These are phyloP conservation scores for Cymbopogon flexuosus DNA, from an alignment of 202 grass and related monocot species.

Conservation along the genomic window DNA sequence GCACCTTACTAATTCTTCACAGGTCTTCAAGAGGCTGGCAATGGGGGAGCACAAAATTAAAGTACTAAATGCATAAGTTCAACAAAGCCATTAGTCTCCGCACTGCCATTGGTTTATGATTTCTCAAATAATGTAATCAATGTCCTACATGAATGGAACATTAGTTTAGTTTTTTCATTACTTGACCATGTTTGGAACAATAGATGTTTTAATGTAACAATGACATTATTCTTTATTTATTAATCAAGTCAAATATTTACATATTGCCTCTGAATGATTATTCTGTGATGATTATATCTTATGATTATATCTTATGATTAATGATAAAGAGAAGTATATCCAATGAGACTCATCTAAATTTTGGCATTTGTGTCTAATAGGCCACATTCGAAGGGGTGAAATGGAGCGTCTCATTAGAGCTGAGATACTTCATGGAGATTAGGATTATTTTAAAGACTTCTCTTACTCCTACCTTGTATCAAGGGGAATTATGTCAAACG, in stretches of 20 bases:
- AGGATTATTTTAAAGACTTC: not conserved
- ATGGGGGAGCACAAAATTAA: not conserved
- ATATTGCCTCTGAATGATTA: not conserved
- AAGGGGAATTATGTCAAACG: not conserved
- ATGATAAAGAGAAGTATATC: too few relatives aligned
- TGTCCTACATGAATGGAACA: not conserved
- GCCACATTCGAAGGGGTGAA: too few relatives aligned
- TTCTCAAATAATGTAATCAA: not conserved
- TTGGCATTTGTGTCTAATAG: not conserved
- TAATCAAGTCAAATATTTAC: not conserved
- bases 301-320: too few relatives aligned
- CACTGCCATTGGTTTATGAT: too few relatives aligned
- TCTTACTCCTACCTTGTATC: not conserved
- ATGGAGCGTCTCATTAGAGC: not conserved
- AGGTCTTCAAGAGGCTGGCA: not conserved
- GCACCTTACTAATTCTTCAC: too few relatives aligned
- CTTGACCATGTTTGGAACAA: not conserved
- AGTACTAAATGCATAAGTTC: too few relatives aligned
- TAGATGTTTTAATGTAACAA: not conserved
- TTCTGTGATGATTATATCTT: not conserved
- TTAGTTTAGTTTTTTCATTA: not conserved
- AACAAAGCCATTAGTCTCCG: too few relatives aligned
- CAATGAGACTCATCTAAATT: not conserved
- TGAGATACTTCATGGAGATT: too few relatives aligned
- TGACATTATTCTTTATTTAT: not conserved